Evolutionary conservation across 306 rosid genomes (phyloP).

Genomic region (Arachis hypogaea): DNA sequence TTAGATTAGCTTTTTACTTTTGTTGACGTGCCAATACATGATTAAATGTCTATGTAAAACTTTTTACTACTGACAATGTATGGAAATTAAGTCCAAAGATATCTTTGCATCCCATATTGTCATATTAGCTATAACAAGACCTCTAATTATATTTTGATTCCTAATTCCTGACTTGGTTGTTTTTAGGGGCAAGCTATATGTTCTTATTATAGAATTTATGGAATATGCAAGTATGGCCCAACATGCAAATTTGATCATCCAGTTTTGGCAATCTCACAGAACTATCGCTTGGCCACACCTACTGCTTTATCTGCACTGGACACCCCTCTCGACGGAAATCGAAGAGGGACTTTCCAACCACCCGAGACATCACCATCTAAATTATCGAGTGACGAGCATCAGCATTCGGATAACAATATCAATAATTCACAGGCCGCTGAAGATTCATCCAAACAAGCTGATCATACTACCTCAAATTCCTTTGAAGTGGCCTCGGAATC

Average conservation of each 20-base stretch:
- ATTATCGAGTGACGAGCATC: slow-evolving; percentile 55
- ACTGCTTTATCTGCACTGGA: slow-evolving; percentile 48
- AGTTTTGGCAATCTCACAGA: slow-evolving; percentile 52
- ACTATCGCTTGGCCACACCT: slow-evolving; percentile 56
- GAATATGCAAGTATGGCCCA: slow-evolving; percentile 92
- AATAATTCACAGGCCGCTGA: slow-evolving; percentile 47
- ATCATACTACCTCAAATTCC: slow-evolving; percentile 47
- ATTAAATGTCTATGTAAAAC: too few relatives aligned
- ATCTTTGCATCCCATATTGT: not conserved
- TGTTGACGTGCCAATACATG: too few relatives aligned
- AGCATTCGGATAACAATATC: slow-evolving; percentile 33
- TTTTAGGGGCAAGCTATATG: slow-evolving; percentile 85
- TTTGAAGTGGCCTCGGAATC: slow-evolving; percentile 56
- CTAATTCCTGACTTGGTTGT: slow-evolving; percentile 35
- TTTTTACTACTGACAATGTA: too few relatives aligned
- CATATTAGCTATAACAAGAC: not conserved
- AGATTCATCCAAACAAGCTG: slow-evolving; percentile 55
- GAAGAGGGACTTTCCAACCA: slow-evolving; percentile 48
- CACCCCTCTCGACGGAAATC: slow-evolving; percentile 53
- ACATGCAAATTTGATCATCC: slow-evolving; percentile 93
- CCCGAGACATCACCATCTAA: slow-evolving; percentile 59
- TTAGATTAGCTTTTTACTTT: too few relatives aligned
- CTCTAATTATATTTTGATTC: not conserved
- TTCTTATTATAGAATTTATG: slow-evolving; percentile 70
- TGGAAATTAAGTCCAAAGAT: too few relatives aligned